Evolutionary conservation across 2,329 filamentous ascomycete species (phyloP).

Genomic region (Ophiostoma piceae): DNA sequence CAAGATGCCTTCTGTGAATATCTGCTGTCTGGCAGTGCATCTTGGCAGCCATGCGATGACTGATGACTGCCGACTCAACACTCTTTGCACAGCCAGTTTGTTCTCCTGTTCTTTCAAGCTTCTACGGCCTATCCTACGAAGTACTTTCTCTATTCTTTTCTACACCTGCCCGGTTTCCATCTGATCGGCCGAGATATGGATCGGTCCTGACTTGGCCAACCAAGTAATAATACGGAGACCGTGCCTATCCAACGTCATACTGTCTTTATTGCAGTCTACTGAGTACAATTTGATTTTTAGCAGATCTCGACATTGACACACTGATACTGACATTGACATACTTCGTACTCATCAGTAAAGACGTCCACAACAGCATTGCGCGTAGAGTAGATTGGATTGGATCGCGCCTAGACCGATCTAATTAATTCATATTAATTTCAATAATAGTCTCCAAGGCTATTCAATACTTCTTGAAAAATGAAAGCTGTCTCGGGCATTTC

Average conservation of each 20-base stretch:
- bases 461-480: background rate
- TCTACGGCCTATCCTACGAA: background rate
- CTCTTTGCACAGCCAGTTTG: background rate
- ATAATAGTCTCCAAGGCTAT: background rate
- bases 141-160: background rate
- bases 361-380: background rate
- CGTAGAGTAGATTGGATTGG: background rate
- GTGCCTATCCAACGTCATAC: background rate
- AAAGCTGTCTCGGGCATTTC: background rate
- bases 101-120: background rate
- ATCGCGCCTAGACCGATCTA: background rate
- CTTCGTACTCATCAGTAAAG: no score
- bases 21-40: background rate
- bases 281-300: no score
- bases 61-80: no score
- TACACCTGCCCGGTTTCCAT: background rate
- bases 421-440: background rate
- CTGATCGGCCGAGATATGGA: background rate
- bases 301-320: no score
- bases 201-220: background rate
- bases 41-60: background rate
- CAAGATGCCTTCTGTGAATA: no score
- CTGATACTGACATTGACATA: no score
- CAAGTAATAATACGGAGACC: slow-evolving; percentile 5
- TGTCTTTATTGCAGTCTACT: background rate